These are phyloP conservation scores for Geosmithia morbida DNA, from an alignment of 2,329 filamentous ascomycete genomes.

Conservation along the genomic window DNA sequence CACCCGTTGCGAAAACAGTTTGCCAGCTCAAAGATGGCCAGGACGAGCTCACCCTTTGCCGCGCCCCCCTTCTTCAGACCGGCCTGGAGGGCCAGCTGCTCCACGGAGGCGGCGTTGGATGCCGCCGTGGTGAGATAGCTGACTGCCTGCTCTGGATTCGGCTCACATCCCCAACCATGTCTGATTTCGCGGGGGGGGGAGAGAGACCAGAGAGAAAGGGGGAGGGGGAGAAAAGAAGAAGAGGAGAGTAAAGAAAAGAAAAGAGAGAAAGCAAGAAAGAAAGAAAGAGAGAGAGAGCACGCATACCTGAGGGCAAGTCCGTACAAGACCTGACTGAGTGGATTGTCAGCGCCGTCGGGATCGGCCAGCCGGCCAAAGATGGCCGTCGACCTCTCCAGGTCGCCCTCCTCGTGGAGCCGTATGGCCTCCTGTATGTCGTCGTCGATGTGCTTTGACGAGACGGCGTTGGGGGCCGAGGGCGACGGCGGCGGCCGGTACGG, in stretches of 20 bases:
- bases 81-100: slow-evolving; percentile 70
- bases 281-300: too few relatives aligned
- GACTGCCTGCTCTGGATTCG: slow-evolving; percentile 59
- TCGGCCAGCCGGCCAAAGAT: slow-evolving; percentile 79
- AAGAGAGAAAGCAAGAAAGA: slow-evolving; percentile 6
- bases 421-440: slow-evolving; percentile 91
- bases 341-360: slow-evolving; percentile 74
- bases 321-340: slow-evolving; percentile 89
- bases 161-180: slow-evolving; percentile 82
- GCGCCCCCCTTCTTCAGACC: slow-evolving; percentile 87
- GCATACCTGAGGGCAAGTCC: slow-evolving; percentile 73
- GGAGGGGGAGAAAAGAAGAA: too few relatives aligned
- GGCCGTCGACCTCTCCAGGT: slow-evolving; percentile 64
- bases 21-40: slow-evolving; percentile 90
- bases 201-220: background rate
- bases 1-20: slow-evolving; percentile 91
- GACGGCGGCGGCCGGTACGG: background rate
- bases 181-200: slow-evolving; percentile 23
- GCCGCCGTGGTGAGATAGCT: slow-evolving; percentile 79
- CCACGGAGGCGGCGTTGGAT: slow-evolving; percentile 76
- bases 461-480: slow-evolving; percentile 7
- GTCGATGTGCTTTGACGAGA: slow-evolving; percentile 40
- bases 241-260: too few relatives aligned
- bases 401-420: slow-evolving; percentile 72
- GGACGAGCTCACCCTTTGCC: slow-evolving; percentile 88